Conservation (phyloP, 352 stramenopile genomes). For the Phytophthora hibernalis region DNA sequence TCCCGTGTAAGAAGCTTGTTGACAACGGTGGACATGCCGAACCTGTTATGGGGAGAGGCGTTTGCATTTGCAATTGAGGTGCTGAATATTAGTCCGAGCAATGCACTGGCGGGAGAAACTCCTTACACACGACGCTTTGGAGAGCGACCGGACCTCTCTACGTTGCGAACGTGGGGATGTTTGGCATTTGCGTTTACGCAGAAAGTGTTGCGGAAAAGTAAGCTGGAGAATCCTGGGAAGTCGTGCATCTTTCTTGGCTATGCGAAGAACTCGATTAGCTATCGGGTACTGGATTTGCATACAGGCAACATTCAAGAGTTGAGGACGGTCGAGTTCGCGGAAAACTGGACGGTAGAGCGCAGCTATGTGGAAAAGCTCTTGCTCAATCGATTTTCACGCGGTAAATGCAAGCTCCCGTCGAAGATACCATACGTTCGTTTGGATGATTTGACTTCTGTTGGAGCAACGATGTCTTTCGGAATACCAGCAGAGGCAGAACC, state of each 20-base stretch:
- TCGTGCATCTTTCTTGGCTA: conserved; percentile 8
- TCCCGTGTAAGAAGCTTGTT: background rate
- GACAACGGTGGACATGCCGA: background rate
- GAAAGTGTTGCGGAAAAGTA: conserved; percentile 20
- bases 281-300: conserved; percentile 3
- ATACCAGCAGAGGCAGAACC: too few species aligned
- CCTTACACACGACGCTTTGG: conserved; percentile 17
- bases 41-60: conserved; percentile 3
- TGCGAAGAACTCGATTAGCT: conserved; percentile 8
- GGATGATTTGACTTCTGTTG: background rate
- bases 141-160: conserved; percentile 1
- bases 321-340: conserved; percentile 10
- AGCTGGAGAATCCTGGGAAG: conserved; percentile 2
- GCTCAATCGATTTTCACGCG: conserved; percentile 7
- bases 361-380: conserved; percentile 13
- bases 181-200: conserved; percentile 6
- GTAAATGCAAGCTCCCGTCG: conserved; percentile 4
- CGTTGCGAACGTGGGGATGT: conserved; percentile 4
- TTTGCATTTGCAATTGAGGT: conserved; percentile 11
- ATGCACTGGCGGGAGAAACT: conserved; percentile 3
- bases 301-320: conserved; percentile 3
- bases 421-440: conserved; percentile 16
- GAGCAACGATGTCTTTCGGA: too few species aligned
- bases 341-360: conserved; percentile 16
- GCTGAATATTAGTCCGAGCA: conserved; percentile 6